Conservation (phyloP, 768 basidiomycete species). For the Tylopilus felleus region DNA sequence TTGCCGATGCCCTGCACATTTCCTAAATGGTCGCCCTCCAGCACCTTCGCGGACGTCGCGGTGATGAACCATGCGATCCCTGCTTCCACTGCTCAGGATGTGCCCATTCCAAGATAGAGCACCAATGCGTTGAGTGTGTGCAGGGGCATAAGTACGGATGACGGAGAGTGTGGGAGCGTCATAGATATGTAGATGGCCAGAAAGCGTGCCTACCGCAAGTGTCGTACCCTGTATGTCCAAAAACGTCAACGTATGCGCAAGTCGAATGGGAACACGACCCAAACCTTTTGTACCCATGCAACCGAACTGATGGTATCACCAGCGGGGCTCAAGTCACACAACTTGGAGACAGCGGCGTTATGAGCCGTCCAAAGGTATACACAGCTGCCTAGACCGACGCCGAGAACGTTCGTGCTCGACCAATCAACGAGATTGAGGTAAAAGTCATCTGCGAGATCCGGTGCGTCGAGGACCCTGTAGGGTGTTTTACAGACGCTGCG, state of each 20-base stretch:
- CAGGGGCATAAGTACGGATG: constrained; percentile 78
- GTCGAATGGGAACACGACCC: not conserved
- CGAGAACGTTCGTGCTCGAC: constrained; percentile 93
- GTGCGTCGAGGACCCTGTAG: constrained; percentile 95
- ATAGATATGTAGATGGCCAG: constrained; percentile 88
- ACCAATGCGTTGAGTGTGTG: constrained; percentile 87
- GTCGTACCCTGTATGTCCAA: constrained; percentile 60
- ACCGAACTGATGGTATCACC: constrained; percentile 82
- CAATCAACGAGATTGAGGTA: constrained; percentile 98
- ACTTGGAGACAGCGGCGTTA: constrained; percentile 86
- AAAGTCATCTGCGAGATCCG: constrained; percentile 96
- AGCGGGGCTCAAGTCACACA: constrained; percentile 71
- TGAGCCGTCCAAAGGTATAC: constrained; percentile 98
- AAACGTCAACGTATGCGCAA: not conserved
- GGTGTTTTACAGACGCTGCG: constrained; percentile 91
- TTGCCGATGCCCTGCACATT: constrained; percentile 75
- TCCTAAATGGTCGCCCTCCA: constrained; percentile 60
- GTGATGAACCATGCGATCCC: constrained; percentile 88
- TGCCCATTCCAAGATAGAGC: constrained; percentile 92
- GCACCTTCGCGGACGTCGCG: constrained; percentile 79
- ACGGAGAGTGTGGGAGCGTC: constrained; percentile 76
- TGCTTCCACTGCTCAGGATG: constrained; percentile 84
- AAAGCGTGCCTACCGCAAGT: constrained; percentile 90
- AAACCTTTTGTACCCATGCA: constrained; percentile 83
- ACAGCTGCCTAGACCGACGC: constrained; percentile 86